Percentiles rank a stretch among this genome's conserved stretches.
Evolutionary conservation across 2,329 filamentous ascomycete genomes (phyloP).

Genomic region (Escovopsis sp.): DNA sequence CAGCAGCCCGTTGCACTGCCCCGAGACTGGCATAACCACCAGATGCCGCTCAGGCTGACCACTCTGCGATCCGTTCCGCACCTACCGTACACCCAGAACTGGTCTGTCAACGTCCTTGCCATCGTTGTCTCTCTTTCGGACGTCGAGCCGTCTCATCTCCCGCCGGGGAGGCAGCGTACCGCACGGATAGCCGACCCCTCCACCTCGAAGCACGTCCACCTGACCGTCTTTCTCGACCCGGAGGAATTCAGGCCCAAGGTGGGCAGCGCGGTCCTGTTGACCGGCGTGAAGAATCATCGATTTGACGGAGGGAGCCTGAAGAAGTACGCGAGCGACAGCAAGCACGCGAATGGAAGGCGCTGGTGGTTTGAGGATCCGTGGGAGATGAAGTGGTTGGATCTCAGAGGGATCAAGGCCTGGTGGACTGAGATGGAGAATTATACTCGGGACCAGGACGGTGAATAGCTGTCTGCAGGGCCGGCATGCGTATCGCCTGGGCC

Average conservation of each 20-base stretch:
- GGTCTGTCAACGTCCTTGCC: conserved; percentile 39
- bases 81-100: conserved; percentile 42
- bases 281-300: conserved; percentile 41
- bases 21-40: conserved; percentile 25
- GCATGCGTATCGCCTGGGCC: too few species aligned
- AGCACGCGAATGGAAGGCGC: conserved; percentile 14
- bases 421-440: conserved; percentile 20
- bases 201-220: conserved; percentile 33
- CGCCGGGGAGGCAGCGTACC: conserved; percentile 34
- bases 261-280: conserved; percentile 34
- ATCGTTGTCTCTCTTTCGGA: conserved; percentile 31
- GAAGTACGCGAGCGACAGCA: conserved; percentile 27
- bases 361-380: conserved; percentile 39
- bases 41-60: conserved; percentile 34
- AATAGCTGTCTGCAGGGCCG: not conserved
- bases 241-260: conserved; percentile 29
- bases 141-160: conserved; percentile 32
- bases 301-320: conserved; percentile 33
- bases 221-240: conserved; percentile 40
- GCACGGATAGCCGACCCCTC: conserved; percentile 36
- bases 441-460: not conserved
- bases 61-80: conserved; percentile 32
- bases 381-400: conserved; percentile 34
- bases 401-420: conserved; percentile 28
- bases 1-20: conserved; percentile 21